Evolutionary conservation across 2,329 filamentous ascomycete species (phyloP).

Genomic region (Fusarium sp.): DNA sequence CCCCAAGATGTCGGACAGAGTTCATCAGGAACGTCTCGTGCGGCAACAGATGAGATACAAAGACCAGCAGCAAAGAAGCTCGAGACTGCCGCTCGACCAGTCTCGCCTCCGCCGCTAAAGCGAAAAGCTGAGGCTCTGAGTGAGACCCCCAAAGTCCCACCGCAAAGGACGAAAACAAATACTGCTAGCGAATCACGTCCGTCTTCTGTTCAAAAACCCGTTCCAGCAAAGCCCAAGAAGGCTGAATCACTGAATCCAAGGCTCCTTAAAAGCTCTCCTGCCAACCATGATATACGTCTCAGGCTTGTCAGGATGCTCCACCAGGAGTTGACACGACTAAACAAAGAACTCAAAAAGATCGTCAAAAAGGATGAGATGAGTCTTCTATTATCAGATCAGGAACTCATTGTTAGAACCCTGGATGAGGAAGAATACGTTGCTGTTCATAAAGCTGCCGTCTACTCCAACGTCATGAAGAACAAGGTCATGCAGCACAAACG

Average conservation of each 20-base stretch:
- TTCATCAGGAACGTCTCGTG: constrained; percentile 18
- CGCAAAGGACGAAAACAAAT: constrained; percentile 18
- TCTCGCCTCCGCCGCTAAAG: constrained; percentile 55
- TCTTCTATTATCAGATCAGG: constrained; percentile 73
- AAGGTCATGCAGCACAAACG: constrained; percentile 82
- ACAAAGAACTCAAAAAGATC: constrained; percentile 71
- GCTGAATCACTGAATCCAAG: constrained; percentile 77
- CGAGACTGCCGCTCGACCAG: constrained; percentile 48
- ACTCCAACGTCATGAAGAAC: constrained; percentile 87
- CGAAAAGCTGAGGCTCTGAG: constrained; percentile 39
- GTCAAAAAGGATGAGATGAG: constrained; percentile 63
- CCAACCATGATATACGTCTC: constrained; percentile 69
- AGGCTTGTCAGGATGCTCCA: constrained; percentile 75
- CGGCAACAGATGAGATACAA: constrained; percentile 10
- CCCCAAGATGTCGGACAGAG: constrained; percentile 18
- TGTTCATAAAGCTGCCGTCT: constrained; percentile 76
- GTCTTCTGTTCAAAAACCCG: constrained; percentile 32
- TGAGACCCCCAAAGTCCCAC: constrained; percentile 12
- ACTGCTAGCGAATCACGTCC: constrained; percentile 37
- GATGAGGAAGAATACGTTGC: constrained; percentile 86
- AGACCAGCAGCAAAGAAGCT: constrained; percentile 27
- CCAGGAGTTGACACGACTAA: constrained; percentile 76
- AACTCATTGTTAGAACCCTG: constrained; percentile 77
- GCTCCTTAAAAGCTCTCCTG: constrained; percentile 71
- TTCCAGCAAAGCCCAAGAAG: constrained; percentile 47